phyloP scores from a whole-genome alignment of 2,329 filamentous ascomycete genomes.

The Arthrobotrys entomopaga region DNA sequence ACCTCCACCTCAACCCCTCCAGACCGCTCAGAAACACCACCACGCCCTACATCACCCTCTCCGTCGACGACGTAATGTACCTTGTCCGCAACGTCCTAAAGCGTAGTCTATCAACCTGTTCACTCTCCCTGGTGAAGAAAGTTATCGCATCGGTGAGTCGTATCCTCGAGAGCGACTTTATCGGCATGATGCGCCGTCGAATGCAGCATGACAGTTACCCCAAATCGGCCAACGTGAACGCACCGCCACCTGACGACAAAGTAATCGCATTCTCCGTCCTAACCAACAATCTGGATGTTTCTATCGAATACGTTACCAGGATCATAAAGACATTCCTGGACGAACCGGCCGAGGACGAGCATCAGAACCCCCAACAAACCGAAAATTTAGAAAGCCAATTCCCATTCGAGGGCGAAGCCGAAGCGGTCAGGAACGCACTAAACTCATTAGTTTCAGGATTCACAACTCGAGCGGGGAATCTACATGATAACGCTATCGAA shows the following conservation, averaged over 20 bases:
- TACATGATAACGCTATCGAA: conserved; percentile 83
- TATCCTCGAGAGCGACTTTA: conserved; percentile 86
- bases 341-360: conserved; percentile 16
- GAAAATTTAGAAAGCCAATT: conserved; percentile 72
- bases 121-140: conserved; percentile 78
- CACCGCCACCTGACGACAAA: conserved; percentile 79
- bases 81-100: conserved; percentile 93
- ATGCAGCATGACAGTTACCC: conserved; percentile 98
- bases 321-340: conserved; percentile 73
- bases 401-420: conserved; percentile 80
- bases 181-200: conserved; percentile 95
- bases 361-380: conserved; percentile 11
- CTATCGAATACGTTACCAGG: conserved; percentile 87
- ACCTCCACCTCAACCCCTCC: conserved; percentile 69
- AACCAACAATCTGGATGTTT: conserved; percentile 94
- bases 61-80: conserved; percentile 99
- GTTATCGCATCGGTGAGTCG: conserved; percentile 82
- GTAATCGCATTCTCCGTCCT: conserved; percentile 90
- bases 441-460: conserved; percentile 77
- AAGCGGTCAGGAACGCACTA: conserved; percentile 75
- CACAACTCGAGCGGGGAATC: conserved; percentile 78
- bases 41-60: conserved; percentile 90
- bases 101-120: conserved; percentile 84
- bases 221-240: conserved; percentile 63
- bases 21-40: conserved; percentile 71